A percentile compares a stretch with the other conserved stretches of the same genome.
phyloP scores from a whole-genome alignment of 345 rosid species.

The Murraya paniculata region DNA sequence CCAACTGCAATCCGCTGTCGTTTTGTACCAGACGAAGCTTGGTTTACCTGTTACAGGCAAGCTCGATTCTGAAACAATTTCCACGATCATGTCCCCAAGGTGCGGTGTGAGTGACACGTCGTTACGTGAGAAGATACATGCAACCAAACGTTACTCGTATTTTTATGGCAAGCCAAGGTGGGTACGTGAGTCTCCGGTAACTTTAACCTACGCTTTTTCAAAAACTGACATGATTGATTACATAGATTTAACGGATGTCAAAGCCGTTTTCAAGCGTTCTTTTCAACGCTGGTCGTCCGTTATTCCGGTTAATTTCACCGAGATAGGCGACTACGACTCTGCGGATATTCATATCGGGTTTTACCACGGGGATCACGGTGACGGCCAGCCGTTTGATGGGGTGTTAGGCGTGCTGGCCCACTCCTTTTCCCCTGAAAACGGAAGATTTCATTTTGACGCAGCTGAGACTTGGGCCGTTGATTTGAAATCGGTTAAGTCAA shows the following conservation, averaged over 20 bases:
- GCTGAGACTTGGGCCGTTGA: constrained; percentile 79
- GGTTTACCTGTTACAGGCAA: constrained; percentile 66
- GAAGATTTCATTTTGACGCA: constrained; percentile 76
- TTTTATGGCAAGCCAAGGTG: constrained; percentile 77
- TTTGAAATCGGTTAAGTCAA: constrained; percentile 44
- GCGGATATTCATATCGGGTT: constrained; percentile 79
- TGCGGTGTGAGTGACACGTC: constrained; percentile 67
- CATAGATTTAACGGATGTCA: constrained; percentile 41
- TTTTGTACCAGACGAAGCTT: constrained; percentile 53
- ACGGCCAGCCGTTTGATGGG: constrained; percentile 87
- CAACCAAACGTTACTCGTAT: constrained; percentile 55
- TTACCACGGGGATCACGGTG: constrained; percentile 66
- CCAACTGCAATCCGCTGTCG: constrained; percentile 50
- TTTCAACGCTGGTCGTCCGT: constrained; percentile 74
- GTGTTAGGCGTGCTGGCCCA: constrained; percentile 81
- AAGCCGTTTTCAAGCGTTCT: constrained; percentile 48
- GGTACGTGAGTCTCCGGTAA: constrained; percentile 41
- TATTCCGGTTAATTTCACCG: constrained; percentile 67
- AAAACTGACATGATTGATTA: constrained; percentile 47
- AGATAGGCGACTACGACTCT: constrained; percentile 31
- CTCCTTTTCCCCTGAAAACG: constrained; percentile 86
- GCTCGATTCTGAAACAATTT: constrained; percentile 62
- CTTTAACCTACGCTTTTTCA: constrained; percentile 68
- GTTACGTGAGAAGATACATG: constrained; percentile 13
- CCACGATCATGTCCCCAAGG: constrained; percentile 61